Conservation (phyloP, 179 eudicot genomes). For the Beta macrorhiza region DNA sequence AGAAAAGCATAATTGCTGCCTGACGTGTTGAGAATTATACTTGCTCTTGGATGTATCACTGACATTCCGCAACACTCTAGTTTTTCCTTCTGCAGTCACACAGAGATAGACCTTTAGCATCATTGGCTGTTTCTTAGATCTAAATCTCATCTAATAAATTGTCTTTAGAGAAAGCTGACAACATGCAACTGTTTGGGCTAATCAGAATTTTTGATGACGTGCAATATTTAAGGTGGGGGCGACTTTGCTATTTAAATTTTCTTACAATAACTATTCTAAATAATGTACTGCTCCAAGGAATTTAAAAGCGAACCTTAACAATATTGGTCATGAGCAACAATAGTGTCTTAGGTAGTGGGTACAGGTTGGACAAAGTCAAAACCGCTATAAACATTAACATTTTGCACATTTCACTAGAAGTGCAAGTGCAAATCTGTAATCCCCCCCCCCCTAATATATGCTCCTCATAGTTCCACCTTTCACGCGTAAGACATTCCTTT, state of each 20-base stretch:
- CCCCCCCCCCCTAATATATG: no score
- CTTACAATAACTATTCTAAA: neutral
- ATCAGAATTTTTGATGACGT: neutral
- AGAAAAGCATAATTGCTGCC: neutral
- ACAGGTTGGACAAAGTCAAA: no score
- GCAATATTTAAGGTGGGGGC: neutral
- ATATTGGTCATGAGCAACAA: neutral
- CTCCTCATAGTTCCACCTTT: no score
- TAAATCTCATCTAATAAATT: neutral
- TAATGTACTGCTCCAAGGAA: neutral
- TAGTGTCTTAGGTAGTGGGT: no score
- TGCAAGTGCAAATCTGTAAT: no score
- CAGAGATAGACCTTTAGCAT: neutral
- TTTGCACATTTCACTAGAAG: no score
- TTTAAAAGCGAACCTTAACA: neutral
- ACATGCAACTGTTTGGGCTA: neutral
- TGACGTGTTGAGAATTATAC: neutral
- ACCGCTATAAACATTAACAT: no score
- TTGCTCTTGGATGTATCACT: neutral
- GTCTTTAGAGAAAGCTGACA: neutral
- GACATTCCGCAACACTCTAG: neutral
- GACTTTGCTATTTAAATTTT: no score
- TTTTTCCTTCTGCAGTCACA: neutral
- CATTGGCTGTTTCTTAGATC: neutral
- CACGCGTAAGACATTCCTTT: no score